Conservation (phyloP, 2,329 filamentous ascomycete genomes). For the Fusarium avenaceum region DNA sequence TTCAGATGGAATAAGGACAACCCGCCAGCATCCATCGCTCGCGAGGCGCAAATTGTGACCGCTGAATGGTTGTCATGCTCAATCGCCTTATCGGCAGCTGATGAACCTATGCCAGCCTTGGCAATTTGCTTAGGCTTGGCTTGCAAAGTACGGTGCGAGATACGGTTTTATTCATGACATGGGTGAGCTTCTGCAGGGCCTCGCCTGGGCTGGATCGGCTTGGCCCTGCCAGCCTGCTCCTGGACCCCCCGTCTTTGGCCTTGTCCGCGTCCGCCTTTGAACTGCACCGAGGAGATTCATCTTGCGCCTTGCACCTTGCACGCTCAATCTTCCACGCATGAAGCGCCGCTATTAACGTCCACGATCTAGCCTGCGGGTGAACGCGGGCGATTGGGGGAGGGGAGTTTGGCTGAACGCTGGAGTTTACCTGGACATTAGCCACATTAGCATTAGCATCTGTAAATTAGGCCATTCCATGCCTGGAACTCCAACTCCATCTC, state of each 20-base stretch:
- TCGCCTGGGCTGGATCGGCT: slow-evolving; percentile 45
- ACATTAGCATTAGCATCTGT: background rate
- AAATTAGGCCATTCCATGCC: slow-evolving; percentile 13
- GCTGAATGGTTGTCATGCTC: slow-evolving; percentile 41
- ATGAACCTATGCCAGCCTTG: slow-evolving; percentile 44
- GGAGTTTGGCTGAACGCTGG: slow-evolving; percentile 12
- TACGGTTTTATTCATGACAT: slow-evolving; percentile 35
- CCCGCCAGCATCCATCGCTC: slow-evolving; percentile 36
- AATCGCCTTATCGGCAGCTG: slow-evolving; percentile 51
- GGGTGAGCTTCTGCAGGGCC: slow-evolving; percentile 37
- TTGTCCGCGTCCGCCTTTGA: slow-evolving; percentile 30
- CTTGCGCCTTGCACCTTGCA: slow-evolving; percentile 10
- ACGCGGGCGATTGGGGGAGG: slow-evolving; percentile 39
- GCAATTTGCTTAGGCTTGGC: slow-evolving; percentile 17
- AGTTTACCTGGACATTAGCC: slow-evolving; percentile 20
- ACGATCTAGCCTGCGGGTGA: slow-evolving; percentile 44
- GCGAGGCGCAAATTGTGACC: slow-evolving; percentile 29
- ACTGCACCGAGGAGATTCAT: slow-evolving; percentile 32
- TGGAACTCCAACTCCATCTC: slow-evolving; percentile 2
- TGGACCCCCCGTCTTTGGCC: slow-evolving; percentile 23
- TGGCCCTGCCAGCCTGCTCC: slow-evolving; percentile 31
- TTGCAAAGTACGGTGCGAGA: slow-evolving; percentile 26
- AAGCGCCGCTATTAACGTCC: slow-evolving; percentile 39
- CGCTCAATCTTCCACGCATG: slow-evolving; percentile 33
- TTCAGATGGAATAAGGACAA: slow-evolving; percentile 25